These are phyloP conservation scores for Aureobasidium sp. DNA, from an alignment of 2,329 filamentous ascomycete genomes.

Conservation along the genomic window DNA sequence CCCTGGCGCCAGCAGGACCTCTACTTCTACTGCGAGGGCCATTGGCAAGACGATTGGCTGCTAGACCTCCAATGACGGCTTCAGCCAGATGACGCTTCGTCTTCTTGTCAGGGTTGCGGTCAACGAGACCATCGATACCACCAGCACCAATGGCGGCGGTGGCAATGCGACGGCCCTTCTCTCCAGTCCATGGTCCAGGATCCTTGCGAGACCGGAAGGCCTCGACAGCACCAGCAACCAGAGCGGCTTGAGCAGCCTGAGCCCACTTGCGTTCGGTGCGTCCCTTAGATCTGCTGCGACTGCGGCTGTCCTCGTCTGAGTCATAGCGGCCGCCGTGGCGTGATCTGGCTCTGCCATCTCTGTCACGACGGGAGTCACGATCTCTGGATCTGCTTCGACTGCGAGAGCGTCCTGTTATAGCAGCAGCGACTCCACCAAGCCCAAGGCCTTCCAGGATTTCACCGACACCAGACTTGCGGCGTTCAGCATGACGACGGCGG, in stretches of 20 bases:
- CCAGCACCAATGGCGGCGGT: conserved; percentile 81
- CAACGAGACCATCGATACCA: conserved; percentile 70
- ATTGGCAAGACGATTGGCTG: conserved; percentile 78
- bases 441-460: conserved; percentile 53
- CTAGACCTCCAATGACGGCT: conserved; percentile 79
- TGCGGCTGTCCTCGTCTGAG: conserved; percentile 42
- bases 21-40: conserved; percentile 62
- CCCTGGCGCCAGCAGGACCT: conserved; percentile 38
- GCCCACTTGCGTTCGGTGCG: conserved; percentile 52
- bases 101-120: conserved; percentile 62
- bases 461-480: conserved; percentile 52
- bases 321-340: conserved; percentile 33
- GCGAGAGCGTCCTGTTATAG: conserved; percentile 50
- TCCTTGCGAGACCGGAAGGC: conserved; percentile 86
- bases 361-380: conserved; percentile 44
- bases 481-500: conserved; percentile 32
- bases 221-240: conserved; percentile 83
- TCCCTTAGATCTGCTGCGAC: conserved; percentile 42
- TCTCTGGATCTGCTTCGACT: conserved; percentile 52
- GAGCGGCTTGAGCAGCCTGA: conserved; percentile 82
- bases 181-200: conserved; percentile 79
- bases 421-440: conserved; percentile 46
- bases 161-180: conserved; percentile 83
- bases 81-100: conserved; percentile 73
- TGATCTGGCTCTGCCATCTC: conserved; percentile 40